Base-by-base conservation (phyloP, 1,284 basidiomycete genomes). In the Thecaphora frezii region DNA sequence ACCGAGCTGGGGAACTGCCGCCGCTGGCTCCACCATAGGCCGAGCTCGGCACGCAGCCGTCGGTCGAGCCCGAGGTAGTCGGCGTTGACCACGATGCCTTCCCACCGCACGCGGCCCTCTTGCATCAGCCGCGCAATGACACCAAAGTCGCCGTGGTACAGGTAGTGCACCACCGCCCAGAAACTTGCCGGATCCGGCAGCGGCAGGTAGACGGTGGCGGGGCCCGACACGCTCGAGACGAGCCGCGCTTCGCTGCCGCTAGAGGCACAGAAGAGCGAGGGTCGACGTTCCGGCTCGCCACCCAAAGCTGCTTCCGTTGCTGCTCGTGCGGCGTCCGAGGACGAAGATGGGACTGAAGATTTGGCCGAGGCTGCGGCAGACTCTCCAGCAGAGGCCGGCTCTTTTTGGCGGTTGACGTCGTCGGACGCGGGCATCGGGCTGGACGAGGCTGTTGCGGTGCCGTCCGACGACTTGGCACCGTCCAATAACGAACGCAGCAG, bases 71-170 rank as follows among this genome's bases (percentile, higher is more conserved):
- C 48, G 4, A 59, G 28, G 14, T 48, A 39, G 18, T 43, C 22
- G 2, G 52, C 48, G 25, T 54, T 59, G 28, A 59, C 48, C 44
- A 59, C 51, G 22, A 59, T 42, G 18, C 41, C 47, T 40, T 59
- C 52, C 57, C 57, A 59, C 5, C 52, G 26, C 1, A 48, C 48
- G 2, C 16, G 24, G 21, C 48, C 52, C 0, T 25, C 30, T n/a
- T 59, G 48, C 57, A 59, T 59, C 2, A 48, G 46, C 1, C 30
- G 13, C 18, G 51, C 26, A 16, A 59, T 45, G 5, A 7, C 23
- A 30, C 19, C 40, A 22, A 59, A 59, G 23, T 54, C 45, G 9
- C 57, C 57, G 42, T 46, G 43, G 44, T 59, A 54, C 14, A 59
- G 46, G 37, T 54, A 59, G 22, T 59, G 48, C 19, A 59, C 30